Evolutionary conservation across 139 green algal species (phyloP), one percentile per base, ranked within the genome.

Genomic region (Raphidocelis subcapitata): DNA sequence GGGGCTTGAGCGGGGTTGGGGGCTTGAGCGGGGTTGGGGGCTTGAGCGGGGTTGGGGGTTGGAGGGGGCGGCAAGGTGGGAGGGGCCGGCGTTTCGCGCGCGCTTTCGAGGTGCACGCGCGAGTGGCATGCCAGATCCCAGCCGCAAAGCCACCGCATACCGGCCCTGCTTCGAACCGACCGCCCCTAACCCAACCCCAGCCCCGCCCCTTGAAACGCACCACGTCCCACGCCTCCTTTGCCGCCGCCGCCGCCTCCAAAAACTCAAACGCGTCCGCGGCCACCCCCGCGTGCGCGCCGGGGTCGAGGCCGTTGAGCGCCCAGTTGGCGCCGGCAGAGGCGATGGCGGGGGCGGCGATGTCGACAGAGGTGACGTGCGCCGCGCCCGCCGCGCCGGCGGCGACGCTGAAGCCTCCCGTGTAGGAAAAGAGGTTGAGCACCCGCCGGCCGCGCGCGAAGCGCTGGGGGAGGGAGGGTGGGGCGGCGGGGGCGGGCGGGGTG

Each of bases 391-490:
- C 46, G 3, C 82, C 82, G 2, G 82, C 77, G 46, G 84, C 82
- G 15, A 84, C 77, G 14, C 62, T 78, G 62, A 84, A 87, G 63
- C 82, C 82, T 8, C 81, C 83, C 2, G 81, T 82, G 73, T 84
- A 87, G 16, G 65, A 69, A 63, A 86, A 86, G 29, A 89, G 52
- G 69, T 89, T 89, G 47, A 88, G 76, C 47, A 84, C 72, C 0
- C 72, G 37, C 33, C 55, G 37, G 47, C 65, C 63, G 54, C 35
- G 51, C 21, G 31, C n/a, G 35, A 74, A 74, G 0, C 67, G 68
- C 68, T 81, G 69, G 23, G 20, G 32, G 26, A 52, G 31, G 32
- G 24, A 16, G 41, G 41, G 41, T 8, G 41, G 41, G 8, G 41
- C 8, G 8, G 8, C 8, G 41, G 41, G 41, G 41, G 8, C 12